These are phyloP conservation scores for Umbelopsis sp. DNA, from an alignment of 192 early-diverging fungal species.

Conservation along the genomic window DNA sequence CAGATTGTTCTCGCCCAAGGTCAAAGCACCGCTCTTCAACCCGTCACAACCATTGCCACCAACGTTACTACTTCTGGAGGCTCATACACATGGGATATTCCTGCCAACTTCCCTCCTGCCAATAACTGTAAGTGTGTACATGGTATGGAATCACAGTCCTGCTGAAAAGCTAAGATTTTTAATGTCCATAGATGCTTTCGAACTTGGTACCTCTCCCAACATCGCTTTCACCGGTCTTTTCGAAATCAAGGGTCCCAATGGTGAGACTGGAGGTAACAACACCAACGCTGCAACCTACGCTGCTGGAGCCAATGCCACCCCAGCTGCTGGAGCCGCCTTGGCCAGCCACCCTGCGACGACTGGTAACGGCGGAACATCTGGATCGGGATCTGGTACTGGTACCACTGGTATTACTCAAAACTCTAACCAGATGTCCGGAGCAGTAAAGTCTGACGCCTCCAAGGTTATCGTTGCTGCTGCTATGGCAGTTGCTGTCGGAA, in stretches of 20 bases:
- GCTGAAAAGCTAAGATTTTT: no score
- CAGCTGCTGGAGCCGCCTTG: slow-evolving; percentile 8
- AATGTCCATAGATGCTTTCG: slow-evolving; percentile 35
- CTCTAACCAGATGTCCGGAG: not conserved
- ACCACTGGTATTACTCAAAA: not conserved
- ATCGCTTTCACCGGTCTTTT: slow-evolving; percentile 36
- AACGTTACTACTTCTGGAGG: slow-evolving; percentile 24
- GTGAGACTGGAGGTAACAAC: slow-evolving; percentile 8
- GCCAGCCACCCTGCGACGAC: not conserved
- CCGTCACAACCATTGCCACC: slow-evolving; percentile 27
- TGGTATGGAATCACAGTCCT: no score
- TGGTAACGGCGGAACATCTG: not conserved
- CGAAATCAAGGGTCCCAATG: slow-evolving; percentile 26
- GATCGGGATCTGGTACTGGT: not conserved
- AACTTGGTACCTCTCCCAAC: slow-evolving; percentile 34
- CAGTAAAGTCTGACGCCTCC: not conserved
- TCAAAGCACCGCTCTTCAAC: slow-evolving; percentile 26
- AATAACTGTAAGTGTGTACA: slow-evolving; percentile 31
- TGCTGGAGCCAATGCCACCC: slow-evolving; percentile 6
- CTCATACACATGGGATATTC: slow-evolving; percentile 34
- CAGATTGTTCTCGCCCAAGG: slow-evolving; percentile 34
- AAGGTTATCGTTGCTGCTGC: not conserved
- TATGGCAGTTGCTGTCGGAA: not conserved
- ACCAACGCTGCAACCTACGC: not conserved
- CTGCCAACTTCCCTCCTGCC: slow-evolving; percentile 29